phyloP scores from a whole-genome alignment of 345 rosid species.

The Dimocarpus longan region DNA sequence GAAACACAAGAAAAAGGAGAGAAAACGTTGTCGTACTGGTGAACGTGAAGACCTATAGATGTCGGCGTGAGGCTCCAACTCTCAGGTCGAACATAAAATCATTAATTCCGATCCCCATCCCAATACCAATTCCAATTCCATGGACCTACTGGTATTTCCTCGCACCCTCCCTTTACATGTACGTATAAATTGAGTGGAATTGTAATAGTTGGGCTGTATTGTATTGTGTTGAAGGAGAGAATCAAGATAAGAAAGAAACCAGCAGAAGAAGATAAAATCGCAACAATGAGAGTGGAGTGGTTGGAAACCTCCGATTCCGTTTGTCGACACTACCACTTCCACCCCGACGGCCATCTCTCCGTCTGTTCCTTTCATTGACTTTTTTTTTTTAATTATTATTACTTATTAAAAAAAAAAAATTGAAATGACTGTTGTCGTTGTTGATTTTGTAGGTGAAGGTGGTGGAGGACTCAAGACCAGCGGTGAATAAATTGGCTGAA shows the following conservation, averaged over 20 bases:
- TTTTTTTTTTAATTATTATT: background rate
- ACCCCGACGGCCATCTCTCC: slow-evolving; percentile 71
- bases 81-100: too few species aligned
- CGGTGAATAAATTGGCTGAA: slow-evolving; percentile 56
- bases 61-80: too few species aligned
- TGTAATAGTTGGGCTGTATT: background rate
- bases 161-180: too few species aligned
- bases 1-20: too few species aligned
- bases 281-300: slow-evolving; percentile 48
- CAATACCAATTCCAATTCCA: too few species aligned
- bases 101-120: too few species aligned
- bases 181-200: too few species aligned
- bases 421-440: background rate
- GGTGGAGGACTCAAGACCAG: slow-evolving; percentile 73
- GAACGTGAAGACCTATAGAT: too few species aligned
- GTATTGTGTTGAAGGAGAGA: slow-evolving; percentile 36
- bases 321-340: slow-evolving; percentile 67
- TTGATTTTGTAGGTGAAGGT: slow-evolving; percentile 51
- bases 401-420: background rate
- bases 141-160: too few species aligned
- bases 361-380: slow-evolving; percentile 32
- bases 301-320: slow-evolving; percentile 73
- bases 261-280: slow-evolving; percentile 21
- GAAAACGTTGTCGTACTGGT: too few species aligned
- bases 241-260: slow-evolving; percentile 43